Base-by-base conservation (phyloP, 352 stramenopile species). In the Phytophthora pistaciae region DNA sequence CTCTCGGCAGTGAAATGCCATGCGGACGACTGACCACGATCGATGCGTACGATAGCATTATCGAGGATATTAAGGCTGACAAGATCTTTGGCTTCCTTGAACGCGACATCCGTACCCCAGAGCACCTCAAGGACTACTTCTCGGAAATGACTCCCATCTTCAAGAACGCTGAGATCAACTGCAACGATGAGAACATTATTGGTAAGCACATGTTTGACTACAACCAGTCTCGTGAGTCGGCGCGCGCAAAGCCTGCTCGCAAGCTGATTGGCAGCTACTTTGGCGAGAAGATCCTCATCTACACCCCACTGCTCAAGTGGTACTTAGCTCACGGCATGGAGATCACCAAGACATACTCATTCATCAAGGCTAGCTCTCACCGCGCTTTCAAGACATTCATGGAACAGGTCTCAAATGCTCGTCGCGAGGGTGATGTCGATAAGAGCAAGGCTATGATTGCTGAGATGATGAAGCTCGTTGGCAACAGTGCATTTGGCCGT, bases 221-320 rank as follows among this genome's bases (percentile, higher is more conserved):
- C 49, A 55, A 55, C 48, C 18, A 33, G 16, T 18, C 49, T 33
- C 38, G 49, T 55, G 21, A 8, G 49, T 13, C 25, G 25, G 77
- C 78, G 5, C 78, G 75, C 7, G 60, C 58, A 10, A 52, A 68
- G 52, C 31, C 56, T 52, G 31, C 46, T 53, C 46, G 46, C 2
- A 83, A 83, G 56, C 58, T 83, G 0, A 79, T 83, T 21, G 69
- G 72, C 23, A 72, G 56, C n/a, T 84, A 81, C 49, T 84, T 84
- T 52, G 78, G 72, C 11, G 64, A 72, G 25, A 60, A 76, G 31
- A 83, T 80, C 48, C 60, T 85, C 0, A 77, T 85, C 9, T 83
- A 83, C 42, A 64, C 72, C 5, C 71, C 74, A 13, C 36, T 81
- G 13, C 50, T 85, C 0, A 81, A 79, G n/a, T 85, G 75, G 78